These are phyloP conservation scores for Globisporangium rhizosaccharum DNA, from an alignment of 352 stramenopile genomes.

Conservation along the genomic window DNA sequence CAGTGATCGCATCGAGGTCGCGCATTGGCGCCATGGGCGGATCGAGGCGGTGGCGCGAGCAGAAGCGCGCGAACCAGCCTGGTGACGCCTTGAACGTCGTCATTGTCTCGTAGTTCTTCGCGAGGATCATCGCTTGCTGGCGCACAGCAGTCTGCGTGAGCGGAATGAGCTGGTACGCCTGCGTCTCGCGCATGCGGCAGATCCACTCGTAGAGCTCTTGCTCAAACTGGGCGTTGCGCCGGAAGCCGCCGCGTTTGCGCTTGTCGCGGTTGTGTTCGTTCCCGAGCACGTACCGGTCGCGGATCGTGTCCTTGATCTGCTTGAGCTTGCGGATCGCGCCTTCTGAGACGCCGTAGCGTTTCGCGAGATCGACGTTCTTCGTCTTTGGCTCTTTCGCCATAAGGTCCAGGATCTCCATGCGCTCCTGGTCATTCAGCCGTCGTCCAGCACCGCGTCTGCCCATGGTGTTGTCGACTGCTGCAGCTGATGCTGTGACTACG, in stretches of 20 bases:
- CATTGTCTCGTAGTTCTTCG: slow-evolving; percentile 85
- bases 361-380: slow-evolving; percentile 83
- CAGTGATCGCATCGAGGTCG: slow-evolving; percentile 4
- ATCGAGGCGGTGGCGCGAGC: slow-evolving; percentile 76
- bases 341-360: slow-evolving; percentile 82
- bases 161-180: slow-evolving; percentile 79
- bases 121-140: slow-evolving; percentile 76
- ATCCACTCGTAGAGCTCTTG: slow-evolving; percentile 86
- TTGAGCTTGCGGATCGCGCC: slow-evolving; percentile 86
- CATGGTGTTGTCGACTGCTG: slow-evolving; percentile 22
- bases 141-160: slow-evolving; percentile 81
- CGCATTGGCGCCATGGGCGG: slow-evolving; percentile 30
- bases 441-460: slow-evolving; percentile 67
- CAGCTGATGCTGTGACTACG: slow-evolving; percentile 18
- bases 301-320: slow-evolving; percentile 83
- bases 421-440: slow-evolving; percentile 84
- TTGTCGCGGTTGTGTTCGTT: slow-evolving; percentile 86
- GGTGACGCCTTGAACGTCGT: slow-evolving; percentile 81
- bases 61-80: slow-evolving; percentile 86
- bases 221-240: slow-evolving; percentile 80
- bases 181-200: slow-evolving; percentile 70
- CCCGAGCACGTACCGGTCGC: slow-evolving; percentile 75
- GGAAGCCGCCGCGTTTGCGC: slow-evolving; percentile 80
- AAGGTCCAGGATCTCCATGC: slow-evolving; percentile 87
- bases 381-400: slow-evolving; percentile 76